Percentiles rank a stretch among this genome's conserved stretches.
These are phyloP conservation scores for Flaveria bidentis DNA, from an alignment of 129 eudicot species.

Conservation along the genomic window DNA sequence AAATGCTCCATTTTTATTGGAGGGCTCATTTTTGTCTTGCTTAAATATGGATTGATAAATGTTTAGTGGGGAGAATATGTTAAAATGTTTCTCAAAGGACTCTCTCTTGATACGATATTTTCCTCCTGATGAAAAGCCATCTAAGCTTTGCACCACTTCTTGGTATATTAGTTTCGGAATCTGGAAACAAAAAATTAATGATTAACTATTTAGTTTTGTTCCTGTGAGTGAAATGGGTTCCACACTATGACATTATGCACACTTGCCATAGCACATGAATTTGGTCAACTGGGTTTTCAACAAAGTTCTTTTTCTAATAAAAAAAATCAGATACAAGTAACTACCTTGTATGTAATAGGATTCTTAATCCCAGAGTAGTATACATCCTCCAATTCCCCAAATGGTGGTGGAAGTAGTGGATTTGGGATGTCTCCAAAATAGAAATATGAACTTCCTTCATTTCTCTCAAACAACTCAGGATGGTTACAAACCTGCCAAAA, in stretches of 20 bases:
- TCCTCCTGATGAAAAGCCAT: conserved; percentile 37
- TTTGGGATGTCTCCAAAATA: conserved; percentile 80
- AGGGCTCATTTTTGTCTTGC: conserved; percentile 36
- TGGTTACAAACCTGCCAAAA: conserved; percentile 90
- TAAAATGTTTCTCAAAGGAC: conserved; percentile 58
- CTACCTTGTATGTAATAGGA: conserved; percentile 82
- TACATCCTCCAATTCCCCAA: conserved; percentile 82
- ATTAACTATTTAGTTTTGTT: neutral
- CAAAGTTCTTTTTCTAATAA: neutral
- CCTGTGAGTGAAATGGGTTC: conserved; percentile 4
- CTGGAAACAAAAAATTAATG: conserved; percentile 38
- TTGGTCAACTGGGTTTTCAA: neutral
- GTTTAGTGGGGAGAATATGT: conserved; percentile 71
- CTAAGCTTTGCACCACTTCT: conserved; percentile 50
- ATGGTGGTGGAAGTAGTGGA: conserved; percentile 85
- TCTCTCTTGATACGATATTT: conserved; percentile 45
- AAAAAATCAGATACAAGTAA: neutral
- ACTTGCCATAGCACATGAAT: conserved; percentile 1
- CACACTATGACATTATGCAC: neutral
- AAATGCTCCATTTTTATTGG: conserved; percentile 53
- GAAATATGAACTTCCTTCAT: conserved; percentile 90
- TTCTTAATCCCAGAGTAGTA: conserved; percentile 76
- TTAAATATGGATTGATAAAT: conserved; percentile 54
- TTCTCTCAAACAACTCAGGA: conserved; percentile 98
- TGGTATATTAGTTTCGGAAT: conserved; percentile 79